Base-by-base conservation (phyloP, 164 flowering plant genomes). In the Berberis thunbergii region DNA sequence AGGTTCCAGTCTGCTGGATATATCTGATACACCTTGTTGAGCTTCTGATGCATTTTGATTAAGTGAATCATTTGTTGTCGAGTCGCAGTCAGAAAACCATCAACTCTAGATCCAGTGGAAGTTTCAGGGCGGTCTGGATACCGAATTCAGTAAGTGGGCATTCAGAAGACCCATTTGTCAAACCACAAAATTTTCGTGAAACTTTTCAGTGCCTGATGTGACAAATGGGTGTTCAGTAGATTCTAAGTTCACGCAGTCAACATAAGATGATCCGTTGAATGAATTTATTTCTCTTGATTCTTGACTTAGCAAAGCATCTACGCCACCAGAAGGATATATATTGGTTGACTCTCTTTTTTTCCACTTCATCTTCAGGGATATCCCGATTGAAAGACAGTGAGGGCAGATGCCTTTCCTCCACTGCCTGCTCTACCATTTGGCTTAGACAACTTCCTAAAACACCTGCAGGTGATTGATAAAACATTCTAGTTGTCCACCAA, bases 351-450 rank as follows among this genome's bases (percentile, higher is more conserved):
- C 7, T 2, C 0, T 62, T 59, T 3, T 12, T 44, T 43, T 56
- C 58, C 5, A 26, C 26, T 13, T 43, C 41, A 46, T 45, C 59
- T 2, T 13, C 2, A 3, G 38, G 43, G 2, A 11, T 62, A 26
- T 62, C 64, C n/a, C 67, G 66, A 61, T 53, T 58, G 54, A 40
- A 58, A 7, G 45, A 41, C 4, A 39, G 8, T 50, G 57, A 61
- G 49, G 62, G 41, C 3, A 8, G 39, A 44, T 52, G 67, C 61
- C 53, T 71, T 55, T 67, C 73, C 45, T 69, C 75, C 54, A 50
- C 49, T 41, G 7, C 42, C 57, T 67, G 61, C 59, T 72, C 71
- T 43, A 42, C 44, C 67, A 74, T 73, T 41, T 64, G 59, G 11
- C 55, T 38, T 45, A 45, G 65, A 7, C 13, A 42, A 53, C 41